Evolutionary conservation across 371 early-diverging fungal species (phyloP).

Genomic region (Mucor lusitanicus): DNA sequence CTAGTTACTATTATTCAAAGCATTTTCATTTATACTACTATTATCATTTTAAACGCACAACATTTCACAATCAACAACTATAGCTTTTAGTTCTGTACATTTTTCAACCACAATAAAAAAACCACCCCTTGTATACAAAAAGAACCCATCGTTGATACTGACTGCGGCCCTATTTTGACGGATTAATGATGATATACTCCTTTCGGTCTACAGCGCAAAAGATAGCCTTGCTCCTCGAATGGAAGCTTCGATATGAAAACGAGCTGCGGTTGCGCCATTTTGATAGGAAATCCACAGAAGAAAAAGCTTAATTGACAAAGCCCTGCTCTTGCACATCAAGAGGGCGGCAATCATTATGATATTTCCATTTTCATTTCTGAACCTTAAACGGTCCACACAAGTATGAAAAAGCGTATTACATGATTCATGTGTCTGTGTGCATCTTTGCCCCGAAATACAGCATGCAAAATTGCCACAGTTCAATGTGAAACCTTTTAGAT

Average conservation of each 20-base stretch:
- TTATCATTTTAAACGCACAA: not conserved
- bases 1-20: not conserved
- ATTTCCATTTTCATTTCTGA: not conserved
- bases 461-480: not conserved
- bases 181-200: too few species aligned
- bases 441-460: not conserved
- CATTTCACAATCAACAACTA: not conserved
- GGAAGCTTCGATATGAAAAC: not conserved
- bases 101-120: not conserved
- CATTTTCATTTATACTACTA: not conserved
- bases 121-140: conserved; percentile 1
- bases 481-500: not conserved
- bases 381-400: not conserved
- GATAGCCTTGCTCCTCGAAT: not conserved
- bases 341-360: not conserved
- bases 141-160: too few species aligned
- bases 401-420: not conserved
- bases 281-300: not conserved
- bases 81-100: not conserved
- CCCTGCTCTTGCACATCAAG: not conserved
- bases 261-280: not conserved
- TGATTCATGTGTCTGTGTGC: not conserved
- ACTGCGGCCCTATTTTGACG: not conserved
- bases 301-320: not conserved
- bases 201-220: too few species aligned